Percentiles rank a stretch among this genome's conserved stretches.
Evolutionary conservation across 2,329 filamentous ascomycete species (phyloP).

Genomic region (Gliomastix tumulicola): DNA sequence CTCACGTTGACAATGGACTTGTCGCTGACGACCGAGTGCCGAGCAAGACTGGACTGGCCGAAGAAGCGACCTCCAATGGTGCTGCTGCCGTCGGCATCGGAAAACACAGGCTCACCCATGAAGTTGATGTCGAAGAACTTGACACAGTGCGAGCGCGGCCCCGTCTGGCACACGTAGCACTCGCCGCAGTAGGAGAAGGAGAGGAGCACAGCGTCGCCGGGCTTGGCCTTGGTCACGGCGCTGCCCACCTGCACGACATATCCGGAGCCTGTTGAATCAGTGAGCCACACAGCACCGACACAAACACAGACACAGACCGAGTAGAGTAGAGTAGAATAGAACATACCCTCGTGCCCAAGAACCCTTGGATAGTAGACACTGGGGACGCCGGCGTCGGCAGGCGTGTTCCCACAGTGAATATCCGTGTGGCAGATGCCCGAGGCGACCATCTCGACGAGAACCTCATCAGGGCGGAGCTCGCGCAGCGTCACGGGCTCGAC

Average conservation of each 20-base stretch:
- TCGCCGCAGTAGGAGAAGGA: slow-evolving; percentile 24
- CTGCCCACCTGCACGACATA: slow-evolving; percentile 36
- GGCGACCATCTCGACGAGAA: slow-evolving; percentile 45
- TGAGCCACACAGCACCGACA: no score
- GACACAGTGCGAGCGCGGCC: slow-evolving; percentile 38
- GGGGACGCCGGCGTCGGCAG: slow-evolving; percentile 7
- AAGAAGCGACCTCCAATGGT: slow-evolving; percentile 27
- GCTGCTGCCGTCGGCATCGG: no score
- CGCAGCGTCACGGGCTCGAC: slow-evolving; percentile 19
- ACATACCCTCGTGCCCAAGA: slow-evolving; percentile 44
- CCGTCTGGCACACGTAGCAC: slow-evolving; percentile 39
- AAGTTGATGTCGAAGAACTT: slow-evolving; percentile 44
- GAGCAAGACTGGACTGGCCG: slow-evolving; percentile 34
- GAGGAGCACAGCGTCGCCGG: slow-evolving; percentile 49
- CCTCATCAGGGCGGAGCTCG: slow-evolving; percentile 30
- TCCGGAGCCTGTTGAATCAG: slow-evolving; percentile 24
- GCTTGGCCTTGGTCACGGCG: slow-evolving; percentile 34
- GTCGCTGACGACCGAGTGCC: not conserved
- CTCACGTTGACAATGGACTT: not conserved
- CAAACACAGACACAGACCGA: no score
- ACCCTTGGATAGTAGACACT: slow-evolving; percentile 18
- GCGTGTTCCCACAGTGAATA: slow-evolving; percentile 31
- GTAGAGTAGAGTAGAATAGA: no score
- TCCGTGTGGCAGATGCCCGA: slow-evolving; percentile 51
- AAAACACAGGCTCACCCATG: slow-evolving; percentile 12